Conservation (phyloP, 257 asterid species). For the Fraxinus quadrangulata region DNA sequence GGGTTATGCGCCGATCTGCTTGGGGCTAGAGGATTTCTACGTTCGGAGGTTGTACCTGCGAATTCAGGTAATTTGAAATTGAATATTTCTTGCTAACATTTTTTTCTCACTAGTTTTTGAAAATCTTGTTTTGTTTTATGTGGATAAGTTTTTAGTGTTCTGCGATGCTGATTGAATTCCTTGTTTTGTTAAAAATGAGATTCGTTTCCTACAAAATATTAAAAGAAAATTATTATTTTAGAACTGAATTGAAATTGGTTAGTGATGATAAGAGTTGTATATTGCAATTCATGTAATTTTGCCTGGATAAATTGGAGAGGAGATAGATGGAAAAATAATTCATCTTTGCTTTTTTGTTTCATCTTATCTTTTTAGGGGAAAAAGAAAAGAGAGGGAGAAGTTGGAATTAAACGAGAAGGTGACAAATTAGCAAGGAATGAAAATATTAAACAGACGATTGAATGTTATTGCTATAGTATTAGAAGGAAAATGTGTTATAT, state of each 20-base stretch:
- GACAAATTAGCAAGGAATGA: neutral
- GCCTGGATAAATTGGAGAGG: conserved; percentile 15
- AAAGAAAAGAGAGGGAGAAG: neutral
- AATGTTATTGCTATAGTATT: neutral
- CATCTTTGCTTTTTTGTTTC: neutral
- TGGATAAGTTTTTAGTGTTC: neutral
- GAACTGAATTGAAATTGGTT: conserved; percentile 3
- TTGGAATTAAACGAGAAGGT: neutral
- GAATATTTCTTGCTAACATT: neutral
- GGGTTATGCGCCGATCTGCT: conserved; percentile 99
- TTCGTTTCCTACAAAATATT: neutral
- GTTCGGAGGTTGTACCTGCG: conserved; percentile 82
- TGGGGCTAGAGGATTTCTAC: conserved; percentile 98
- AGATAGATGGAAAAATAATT: neutral
- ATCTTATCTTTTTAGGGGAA: neutral
- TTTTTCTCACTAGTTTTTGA: neutral
- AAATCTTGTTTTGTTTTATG: neutral
- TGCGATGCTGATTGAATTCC: neutral
- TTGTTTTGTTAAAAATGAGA: neutral
- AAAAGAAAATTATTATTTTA: neutral
- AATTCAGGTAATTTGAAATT: conserved; percentile 61
- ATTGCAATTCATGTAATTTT: conserved; percentile 11
- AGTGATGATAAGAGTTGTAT: neutral
- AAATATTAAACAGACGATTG: neutral
- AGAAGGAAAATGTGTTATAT: neutral